Conservation (phyloP, 257 asterid species). For the Rehmannia glutinosa region DNA sequence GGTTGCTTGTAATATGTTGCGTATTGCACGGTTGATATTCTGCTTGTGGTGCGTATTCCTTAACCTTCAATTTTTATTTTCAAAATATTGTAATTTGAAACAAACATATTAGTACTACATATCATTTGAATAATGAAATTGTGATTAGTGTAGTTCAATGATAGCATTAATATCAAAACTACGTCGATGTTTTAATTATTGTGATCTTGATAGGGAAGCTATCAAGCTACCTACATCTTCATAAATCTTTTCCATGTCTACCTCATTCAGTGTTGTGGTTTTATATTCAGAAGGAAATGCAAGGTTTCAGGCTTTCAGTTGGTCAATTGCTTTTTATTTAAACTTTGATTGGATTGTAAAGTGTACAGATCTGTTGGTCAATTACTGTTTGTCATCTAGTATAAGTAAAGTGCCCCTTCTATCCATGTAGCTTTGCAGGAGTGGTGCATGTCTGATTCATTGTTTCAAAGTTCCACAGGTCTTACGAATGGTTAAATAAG, state of each 20-base stretch:
- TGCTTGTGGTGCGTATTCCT: conserved; percentile 1
- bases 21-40: background rate
- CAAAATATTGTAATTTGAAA: background rate
- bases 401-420: no score
- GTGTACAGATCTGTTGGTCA: background rate
- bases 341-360: no score
- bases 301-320: background rate
- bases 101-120: background rate
- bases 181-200: background rate
- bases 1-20: background rate
- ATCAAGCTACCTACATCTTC: background rate
- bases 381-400: background rate
- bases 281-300: background rate
- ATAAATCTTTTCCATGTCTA: background rate
- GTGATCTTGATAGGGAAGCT: background rate
- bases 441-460: background rate
- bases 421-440: no score
- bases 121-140: background rate
- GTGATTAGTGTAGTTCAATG: background rate
- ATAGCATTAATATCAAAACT: conserved; percentile 2
- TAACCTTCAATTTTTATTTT: background rate
- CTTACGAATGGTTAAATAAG: background rate
- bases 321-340: no score
- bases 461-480: background rate
- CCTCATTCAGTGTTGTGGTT: background rate